Evolutionary conservation across 495 filamentous ascomycete species (phyloP).

Genomic region (Neurospora sp.): DNA sequence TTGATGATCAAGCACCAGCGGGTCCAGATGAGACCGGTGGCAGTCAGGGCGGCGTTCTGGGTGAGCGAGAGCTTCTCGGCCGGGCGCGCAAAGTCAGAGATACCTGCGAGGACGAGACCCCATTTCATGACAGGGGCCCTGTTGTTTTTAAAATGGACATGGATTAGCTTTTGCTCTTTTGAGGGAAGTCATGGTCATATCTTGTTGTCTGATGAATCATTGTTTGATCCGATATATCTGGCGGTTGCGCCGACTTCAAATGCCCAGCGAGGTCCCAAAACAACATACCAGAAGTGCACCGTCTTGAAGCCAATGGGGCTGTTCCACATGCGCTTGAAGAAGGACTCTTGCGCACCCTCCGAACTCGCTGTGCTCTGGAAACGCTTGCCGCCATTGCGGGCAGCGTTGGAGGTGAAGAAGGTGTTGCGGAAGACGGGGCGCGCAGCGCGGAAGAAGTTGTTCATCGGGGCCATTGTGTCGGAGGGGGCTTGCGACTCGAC

Average conservation of each 20-base stretch:
- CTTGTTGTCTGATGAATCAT: background rate
- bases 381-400: conserved; percentile 45
- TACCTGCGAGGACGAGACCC: conserved; percentile 82
- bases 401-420: conserved; percentile 42
- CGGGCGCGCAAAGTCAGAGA: conserved; percentile 87
- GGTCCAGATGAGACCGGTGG: conserved; percentile 95
- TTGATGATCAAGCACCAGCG: conserved; percentile 97
- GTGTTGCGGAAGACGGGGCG: conserved; percentile 33
- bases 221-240: background rate
- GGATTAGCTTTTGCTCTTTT: background rate
- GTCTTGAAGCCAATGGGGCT: conserved; percentile 86
- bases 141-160: background rate
- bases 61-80: conserved; percentile 83
- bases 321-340: conserved; percentile 69
- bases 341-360: conserved; percentile 42
- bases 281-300: conserved; percentile 81
- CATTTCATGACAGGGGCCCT: conserved; percentile 99
- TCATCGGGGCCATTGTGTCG: conserved; percentile 24
- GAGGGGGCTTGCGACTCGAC: conserved; percentile 1
- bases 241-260: background rate
- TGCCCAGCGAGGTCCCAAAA: background rate
- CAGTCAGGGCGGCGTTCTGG: conserved; percentile 78
- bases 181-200: background rate
- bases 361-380: conserved; percentile 52
- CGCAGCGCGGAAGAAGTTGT: conserved; percentile 40